phyloP scores from a whole-genome alignment of 2,329 filamentous ascomycete genomes.

The Zymoseptoria brevis region DNA sequence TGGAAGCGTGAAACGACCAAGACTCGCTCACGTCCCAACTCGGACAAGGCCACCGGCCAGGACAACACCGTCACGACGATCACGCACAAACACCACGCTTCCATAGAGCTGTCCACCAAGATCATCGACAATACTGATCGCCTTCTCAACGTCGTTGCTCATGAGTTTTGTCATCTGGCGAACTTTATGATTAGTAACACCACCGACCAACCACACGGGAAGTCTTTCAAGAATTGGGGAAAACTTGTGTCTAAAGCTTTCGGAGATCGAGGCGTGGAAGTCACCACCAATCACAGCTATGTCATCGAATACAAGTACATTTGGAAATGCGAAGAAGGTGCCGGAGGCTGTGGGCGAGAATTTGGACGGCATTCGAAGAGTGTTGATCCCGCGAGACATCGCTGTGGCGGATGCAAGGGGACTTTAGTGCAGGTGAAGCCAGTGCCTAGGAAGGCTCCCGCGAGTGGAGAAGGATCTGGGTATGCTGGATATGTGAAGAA shows the following conservation, averaged over 20 bases:
- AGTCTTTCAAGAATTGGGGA: conserved; percentile 75
- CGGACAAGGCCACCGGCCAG: conserved; percentile 2
- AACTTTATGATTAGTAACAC: conserved; percentile 81
- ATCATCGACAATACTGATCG: conserved; percentile 71
- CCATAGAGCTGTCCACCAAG: conserved; percentile 82
- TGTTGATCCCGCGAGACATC: conserved; percentile 63
- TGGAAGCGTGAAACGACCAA: conserved; percentile 41
- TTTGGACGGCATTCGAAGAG: conserved; percentile 82
- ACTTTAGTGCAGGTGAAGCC: conserved; percentile 71
- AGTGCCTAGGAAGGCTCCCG: conserved; percentile 46
- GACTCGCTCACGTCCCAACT: conserved; percentile 19
- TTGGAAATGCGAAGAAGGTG: conserved; percentile 59
- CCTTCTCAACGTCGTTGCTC: conserved; percentile 83
- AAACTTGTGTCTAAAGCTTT: conserved; percentile 50
- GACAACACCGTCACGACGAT: conserved; percentile 9
- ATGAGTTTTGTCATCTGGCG: conserved; percentile 91
- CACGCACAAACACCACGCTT: conserved; percentile 48
- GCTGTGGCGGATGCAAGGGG: conserved; percentile 68
- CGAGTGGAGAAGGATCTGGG: conserved; percentile 26
- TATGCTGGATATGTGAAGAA: conserved; percentile 58
- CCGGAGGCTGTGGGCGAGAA: conserved; percentile 53
- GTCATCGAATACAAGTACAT: conserved; percentile 87
- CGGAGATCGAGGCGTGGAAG: conserved; percentile 55
- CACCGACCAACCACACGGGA: conserved; percentile 70
- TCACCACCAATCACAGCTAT: conserved; percentile 87